A percentile compares a stretch with the other conserved stretches of the same genome.
These are phyloP conservation scores for Picea engelmannii DNA, from an alignment of 83 land plant species.

Conservation along the genomic window DNA sequence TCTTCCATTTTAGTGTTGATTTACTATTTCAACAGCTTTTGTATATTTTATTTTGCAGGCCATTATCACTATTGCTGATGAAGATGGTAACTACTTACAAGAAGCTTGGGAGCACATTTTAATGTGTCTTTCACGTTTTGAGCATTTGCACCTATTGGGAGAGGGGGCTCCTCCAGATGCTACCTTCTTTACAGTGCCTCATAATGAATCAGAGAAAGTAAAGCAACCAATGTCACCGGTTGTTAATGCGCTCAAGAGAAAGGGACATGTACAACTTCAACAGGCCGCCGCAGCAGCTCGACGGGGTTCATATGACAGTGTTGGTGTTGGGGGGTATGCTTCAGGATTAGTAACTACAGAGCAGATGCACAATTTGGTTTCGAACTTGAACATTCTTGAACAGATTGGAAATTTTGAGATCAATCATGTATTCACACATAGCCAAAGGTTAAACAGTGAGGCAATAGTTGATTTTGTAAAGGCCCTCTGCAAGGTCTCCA, in stretches of 20 bases:
- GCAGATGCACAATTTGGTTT: constrained; percentile 81
- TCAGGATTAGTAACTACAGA: constrained; percentile 77
- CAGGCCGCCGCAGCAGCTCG: constrained; percentile 84
- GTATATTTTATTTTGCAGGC: constrained; percentile 66
- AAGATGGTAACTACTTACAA: constrained; percentile 91
- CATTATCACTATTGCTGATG: constrained; percentile 88
- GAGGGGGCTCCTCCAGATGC: constrained; percentile 98
- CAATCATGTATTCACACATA: constrained; percentile 88
- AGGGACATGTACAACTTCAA: constrained; percentile 70
- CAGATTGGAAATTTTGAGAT: constrained; percentile 94
- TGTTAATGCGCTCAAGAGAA: constrained; percentile 62
- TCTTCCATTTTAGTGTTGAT: no score
- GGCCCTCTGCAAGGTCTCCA: constrained; percentile 94
- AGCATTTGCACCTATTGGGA: constrained; percentile 88
- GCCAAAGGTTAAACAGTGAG: constrained; percentile 94
- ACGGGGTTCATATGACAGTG: constrained; percentile 96
- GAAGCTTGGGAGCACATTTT: constrained; percentile 97
- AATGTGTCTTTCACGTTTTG: constrained; percentile 95
- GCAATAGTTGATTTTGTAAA: constrained; percentile 97
- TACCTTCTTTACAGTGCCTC: constrained; percentile 64
- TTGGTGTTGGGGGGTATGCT: constrained; percentile 55
- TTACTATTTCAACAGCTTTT: no score
- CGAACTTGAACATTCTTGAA: constrained; percentile 84
- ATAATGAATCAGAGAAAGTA: constrained; percentile 60
- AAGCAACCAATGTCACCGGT: constrained; percentile 47